Evolutionary conservation across 371 early-diverging fungal species (phyloP).

Genomic region (Mortierella sp.): DNA sequence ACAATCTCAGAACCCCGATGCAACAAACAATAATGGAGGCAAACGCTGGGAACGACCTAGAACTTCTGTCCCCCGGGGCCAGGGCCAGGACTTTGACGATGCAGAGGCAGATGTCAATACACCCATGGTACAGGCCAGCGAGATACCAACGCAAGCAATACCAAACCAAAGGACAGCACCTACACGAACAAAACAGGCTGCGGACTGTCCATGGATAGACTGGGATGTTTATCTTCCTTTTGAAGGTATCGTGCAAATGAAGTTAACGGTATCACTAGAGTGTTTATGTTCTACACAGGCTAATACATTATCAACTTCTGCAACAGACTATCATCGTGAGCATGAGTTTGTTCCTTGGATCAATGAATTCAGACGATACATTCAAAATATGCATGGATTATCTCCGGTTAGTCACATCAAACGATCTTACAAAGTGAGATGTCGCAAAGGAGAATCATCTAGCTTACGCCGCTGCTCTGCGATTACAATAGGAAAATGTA

Average conservation of each 20-base stretch:
- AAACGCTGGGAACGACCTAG: slow-evolving; percentile 43
- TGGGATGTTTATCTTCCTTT: slow-evolving; percentile 48
- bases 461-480: background rate
- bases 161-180: slow-evolving; percentile 10
- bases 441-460: background rate
- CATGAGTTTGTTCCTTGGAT: slow-evolving; percentile 43
- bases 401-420: slow-evolving; percentile 18
- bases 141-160: slow-evolving; percentile 29
- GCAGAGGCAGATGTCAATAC: slow-evolving; percentile 18
- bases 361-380: slow-evolving; percentile 28
- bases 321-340: slow-evolving; percentile 31
- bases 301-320: background rate
- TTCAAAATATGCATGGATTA: slow-evolving; percentile 21
- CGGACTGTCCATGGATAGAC: slow-evolving; percentile 43
- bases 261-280: background rate
- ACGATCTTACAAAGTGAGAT: background rate
- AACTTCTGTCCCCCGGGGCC: slow-evolving; percentile 19
- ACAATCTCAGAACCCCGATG: slow-evolving; percentile 30
- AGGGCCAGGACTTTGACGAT: background rate
- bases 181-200: slow-evolving; percentile 3
- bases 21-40: slow-evolving; percentile 9
- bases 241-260: slow-evolving; percentile 23
- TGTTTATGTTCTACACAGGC: background rate
- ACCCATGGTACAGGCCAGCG: slow-evolving; percentile 44
- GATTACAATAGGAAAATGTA: slow-evolving; percentile 5